These are phyloP conservation scores for Cytospora piceicola DNA, from an alignment of 2,329 filamentous ascomycete species.

Conservation along the genomic window DNA sequence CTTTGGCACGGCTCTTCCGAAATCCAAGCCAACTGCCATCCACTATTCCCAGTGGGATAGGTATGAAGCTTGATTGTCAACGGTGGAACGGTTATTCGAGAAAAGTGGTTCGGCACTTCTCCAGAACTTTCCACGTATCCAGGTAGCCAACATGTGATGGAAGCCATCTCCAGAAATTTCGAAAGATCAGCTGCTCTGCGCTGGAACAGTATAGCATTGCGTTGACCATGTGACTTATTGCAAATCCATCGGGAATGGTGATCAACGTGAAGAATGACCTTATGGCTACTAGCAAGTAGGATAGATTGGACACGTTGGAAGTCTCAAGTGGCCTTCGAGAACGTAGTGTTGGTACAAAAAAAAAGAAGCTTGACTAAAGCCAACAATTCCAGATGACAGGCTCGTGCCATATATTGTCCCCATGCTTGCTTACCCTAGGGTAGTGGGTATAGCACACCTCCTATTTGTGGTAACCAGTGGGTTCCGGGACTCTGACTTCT, in stretches of 20 bases:
- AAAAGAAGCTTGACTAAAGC: neutral
- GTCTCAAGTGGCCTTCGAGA: neutral
- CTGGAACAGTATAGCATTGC: neutral
- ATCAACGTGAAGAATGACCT: neutral
- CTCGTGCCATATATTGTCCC: neutral
- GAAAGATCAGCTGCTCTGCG: neutral
- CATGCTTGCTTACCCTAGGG: neutral
- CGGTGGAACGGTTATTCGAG: no score
- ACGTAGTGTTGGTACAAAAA: neutral
- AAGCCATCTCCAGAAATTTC: neutral
- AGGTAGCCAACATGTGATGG: neutral
- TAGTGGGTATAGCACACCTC: neutral
- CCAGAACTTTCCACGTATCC: neutral
- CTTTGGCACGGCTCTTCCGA: neutral
- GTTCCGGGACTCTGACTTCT: neutral
- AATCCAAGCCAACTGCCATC: neutral
- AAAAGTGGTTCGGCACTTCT: neutral
- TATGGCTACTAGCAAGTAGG: neutral
- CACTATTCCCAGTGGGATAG: no score
- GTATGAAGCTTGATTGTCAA: no score
- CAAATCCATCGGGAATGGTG: neutral
- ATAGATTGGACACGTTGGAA: neutral
- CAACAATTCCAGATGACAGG: neutral
- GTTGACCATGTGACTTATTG: neutral
- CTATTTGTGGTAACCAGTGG: constrained; percentile 1